phyloP scores from a whole-genome alignment of 352 stramenopile species.

The Globisporangium cylindrosporum region DNA sequence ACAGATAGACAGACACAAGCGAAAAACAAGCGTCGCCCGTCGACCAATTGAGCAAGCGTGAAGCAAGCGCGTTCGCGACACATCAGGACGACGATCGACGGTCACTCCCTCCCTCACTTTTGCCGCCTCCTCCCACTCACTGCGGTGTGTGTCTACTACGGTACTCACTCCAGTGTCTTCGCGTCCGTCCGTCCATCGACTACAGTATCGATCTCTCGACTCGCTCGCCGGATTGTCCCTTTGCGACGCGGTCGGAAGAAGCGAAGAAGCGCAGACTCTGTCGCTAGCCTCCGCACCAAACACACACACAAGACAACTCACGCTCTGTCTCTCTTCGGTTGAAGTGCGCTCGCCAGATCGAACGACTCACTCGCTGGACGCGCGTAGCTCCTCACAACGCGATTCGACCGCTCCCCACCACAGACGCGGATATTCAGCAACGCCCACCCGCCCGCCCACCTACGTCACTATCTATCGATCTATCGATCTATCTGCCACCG shows the following conservation, averaged over 20 bases:
- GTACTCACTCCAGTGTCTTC: too few species aligned
- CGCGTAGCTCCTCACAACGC: constrained; percentile 6
- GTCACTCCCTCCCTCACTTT: neutral
- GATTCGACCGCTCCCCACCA: constrained; percentile 6
- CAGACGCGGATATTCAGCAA: neutral
- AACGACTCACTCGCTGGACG: neutral
- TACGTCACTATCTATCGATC: too few species aligned
- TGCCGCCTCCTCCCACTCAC: too few species aligned
- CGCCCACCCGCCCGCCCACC: too few species aligned
- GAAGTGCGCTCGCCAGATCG: constrained; percentile 3
- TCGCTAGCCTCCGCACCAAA: neutral
- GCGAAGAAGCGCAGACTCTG: constrained; percentile 1
- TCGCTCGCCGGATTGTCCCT: neutral
- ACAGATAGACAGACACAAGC: neutral
- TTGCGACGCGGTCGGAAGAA: constrained; percentile 6
- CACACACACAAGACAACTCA: neutral
- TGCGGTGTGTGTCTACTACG: too few species aligned
- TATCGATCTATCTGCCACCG: too few species aligned
- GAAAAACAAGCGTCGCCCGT: neutral
- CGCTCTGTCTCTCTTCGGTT: constrained; percentile 13
- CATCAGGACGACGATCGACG: neutral
- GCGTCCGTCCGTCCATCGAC: neutral
- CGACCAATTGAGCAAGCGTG: constrained; percentile 4
- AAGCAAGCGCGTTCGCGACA: constrained; percentile 5
- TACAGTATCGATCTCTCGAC: neutral